Conservation (phyloP, 2,329 filamentous ascomycete genomes). For the Aspergillus texensis region DNA sequence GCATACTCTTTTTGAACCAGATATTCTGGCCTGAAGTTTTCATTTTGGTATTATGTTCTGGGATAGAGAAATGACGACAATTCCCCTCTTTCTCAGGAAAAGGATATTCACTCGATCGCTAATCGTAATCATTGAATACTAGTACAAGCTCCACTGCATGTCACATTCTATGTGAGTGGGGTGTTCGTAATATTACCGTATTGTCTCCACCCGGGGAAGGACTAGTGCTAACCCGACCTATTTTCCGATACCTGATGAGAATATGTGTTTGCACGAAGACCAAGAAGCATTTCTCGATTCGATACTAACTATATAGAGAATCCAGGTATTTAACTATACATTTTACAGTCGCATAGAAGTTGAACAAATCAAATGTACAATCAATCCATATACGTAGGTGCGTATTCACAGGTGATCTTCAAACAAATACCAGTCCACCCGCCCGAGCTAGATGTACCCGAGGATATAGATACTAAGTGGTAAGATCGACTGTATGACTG, state of each 20-base stretch:
- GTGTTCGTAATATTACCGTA: constrained; percentile 2
- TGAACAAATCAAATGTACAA: background rate
- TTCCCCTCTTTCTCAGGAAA: background rate
- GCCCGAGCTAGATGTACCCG: background rate
- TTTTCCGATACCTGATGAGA: background rate
- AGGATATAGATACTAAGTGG: too few species aligned
- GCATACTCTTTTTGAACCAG: background rate
- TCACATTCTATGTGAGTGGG: background rate
- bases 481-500: background rate
- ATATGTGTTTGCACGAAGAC: too few species aligned
- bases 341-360: too few species aligned
- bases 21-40: background rate
- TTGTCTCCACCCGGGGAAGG: background rate
- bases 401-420: background rate
- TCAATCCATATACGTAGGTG: background rate
- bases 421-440: background rate
- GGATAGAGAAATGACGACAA: background rate
- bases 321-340: too few species aligned
- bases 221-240: background rate
- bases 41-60: background rate
- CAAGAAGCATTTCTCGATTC: too few species aligned
- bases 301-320: too few species aligned
- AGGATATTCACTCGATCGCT: background rate
- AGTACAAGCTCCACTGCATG: background rate
- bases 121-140: background rate